A percentile compares a stretch with the other conserved stretches of the same genome.
Evolutionary conservation across 2,329 filamentous ascomycete species (phyloP).

Genomic region (Cordyceps cateniannulata): DNA sequence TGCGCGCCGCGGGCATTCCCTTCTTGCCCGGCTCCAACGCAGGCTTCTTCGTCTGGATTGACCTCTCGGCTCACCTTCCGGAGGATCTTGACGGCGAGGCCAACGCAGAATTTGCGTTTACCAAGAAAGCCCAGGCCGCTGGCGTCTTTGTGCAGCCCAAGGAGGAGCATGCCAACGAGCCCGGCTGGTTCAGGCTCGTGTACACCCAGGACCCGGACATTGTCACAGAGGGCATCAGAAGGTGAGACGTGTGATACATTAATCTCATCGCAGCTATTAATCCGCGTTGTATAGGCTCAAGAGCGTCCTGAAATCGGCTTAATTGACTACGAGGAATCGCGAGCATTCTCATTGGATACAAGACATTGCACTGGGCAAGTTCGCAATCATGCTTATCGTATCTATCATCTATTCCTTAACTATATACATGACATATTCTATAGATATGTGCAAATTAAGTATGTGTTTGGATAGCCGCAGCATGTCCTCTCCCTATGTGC

Average conservation of each 20-base stretch:
- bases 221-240: constrained; percentile 31
- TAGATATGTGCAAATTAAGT: not conserved
- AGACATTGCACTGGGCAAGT: not conserved
- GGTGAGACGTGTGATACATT: constrained; percentile 18
- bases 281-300: not conserved
- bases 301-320: not conserved
- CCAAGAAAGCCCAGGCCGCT: constrained; percentile 34
- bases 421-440: not conserved
- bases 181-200: constrained; percentile 49
- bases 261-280: not conserved
- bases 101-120: constrained; percentile 38
- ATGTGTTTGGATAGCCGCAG: not conserved
- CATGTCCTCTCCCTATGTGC: not conserved
- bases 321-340: not conserved
- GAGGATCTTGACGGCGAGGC: constrained; percentile 21
- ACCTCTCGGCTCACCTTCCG: constrained; percentile 40
- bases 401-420: not conserved
- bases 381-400: too few relatives aligned
- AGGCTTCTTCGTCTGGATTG: constrained; percentile 50
- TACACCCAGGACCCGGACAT: constrained; percentile 35
- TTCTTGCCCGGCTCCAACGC: constrained; percentile 44
- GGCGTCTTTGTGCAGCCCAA: constrained; percentile 46
- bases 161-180: constrained; percentile 37
- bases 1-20: constrained; percentile 35
- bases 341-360: not conserved